Conservation (phyloP, 1,139 yeast genomes). For the Zhuliangozyma parablackwelliae region DNA sequence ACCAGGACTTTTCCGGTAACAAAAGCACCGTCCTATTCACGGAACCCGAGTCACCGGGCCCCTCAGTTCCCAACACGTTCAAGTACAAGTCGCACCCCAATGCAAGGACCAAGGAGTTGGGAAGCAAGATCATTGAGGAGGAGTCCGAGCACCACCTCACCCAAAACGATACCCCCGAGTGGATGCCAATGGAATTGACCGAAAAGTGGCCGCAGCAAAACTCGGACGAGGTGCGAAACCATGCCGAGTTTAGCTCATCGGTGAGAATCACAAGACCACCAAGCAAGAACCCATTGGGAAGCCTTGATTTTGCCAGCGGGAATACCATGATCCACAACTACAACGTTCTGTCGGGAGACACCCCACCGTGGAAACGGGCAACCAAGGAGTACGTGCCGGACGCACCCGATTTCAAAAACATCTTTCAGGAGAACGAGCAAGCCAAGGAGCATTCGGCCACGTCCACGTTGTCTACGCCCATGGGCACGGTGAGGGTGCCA, state of each 20-base stretch:
- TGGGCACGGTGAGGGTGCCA: constrained; percentile 6
- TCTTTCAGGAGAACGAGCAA: constrained; percentile 18
- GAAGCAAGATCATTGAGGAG: constrained; percentile 6
- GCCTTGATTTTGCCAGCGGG: constrained; percentile 20
- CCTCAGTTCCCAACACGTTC: constrained; percentile 44
- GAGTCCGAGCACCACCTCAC: constrained; percentile 1
- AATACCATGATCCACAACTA: constrained; percentile 38
- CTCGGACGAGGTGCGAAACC: constrained; percentile 2
- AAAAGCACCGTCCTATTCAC: constrained; percentile 7
- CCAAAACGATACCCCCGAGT: constrained; percentile 28
- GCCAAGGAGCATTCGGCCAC: constrained; percentile 23
- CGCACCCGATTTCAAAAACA: constrained; percentile 27
- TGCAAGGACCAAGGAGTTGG: constrained; percentile 38
- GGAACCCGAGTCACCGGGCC: constrained; percentile 17
- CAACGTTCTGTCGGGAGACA: constrained; percentile 16
- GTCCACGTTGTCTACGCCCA: constrained; percentile 36
- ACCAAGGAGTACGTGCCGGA: constrained; percentile 26
- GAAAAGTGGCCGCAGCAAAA: constrained; percentile 27
- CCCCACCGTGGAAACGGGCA: constrained; percentile 39
- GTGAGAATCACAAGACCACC: constrained; percentile 25
- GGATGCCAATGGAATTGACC: constrained; percentile 43
- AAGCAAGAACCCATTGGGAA: constrained; percentile 7
- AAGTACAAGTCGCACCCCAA: constrained; percentile 45
- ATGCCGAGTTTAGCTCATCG: constrained; percentile 23
- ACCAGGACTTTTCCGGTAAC: constrained; percentile 25